Percentiles rank a stretch among this genome's conserved stretches.
Evolutionary conservation across 2,329 filamentous ascomycete species (phyloP).

Genomic region (Nectriaceae sp.): DNA sequence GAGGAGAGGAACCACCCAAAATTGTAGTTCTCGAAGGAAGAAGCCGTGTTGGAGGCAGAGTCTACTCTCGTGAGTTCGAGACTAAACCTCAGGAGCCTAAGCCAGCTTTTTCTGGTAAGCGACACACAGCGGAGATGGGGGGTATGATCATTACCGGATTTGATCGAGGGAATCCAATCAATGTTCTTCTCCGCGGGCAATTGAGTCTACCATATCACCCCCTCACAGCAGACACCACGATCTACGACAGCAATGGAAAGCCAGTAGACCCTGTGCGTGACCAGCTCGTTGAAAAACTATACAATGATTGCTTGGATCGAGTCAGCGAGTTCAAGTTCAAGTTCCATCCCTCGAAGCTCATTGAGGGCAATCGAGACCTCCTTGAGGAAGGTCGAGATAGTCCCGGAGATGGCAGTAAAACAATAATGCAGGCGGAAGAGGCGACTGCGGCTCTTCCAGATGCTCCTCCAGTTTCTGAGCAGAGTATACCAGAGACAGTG

Average conservation of each 20-base stretch:
- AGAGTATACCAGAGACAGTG: slow-evolving; percentile 53
- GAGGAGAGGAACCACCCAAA: slow-evolving; percentile 68
- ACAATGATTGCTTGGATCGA: slow-evolving; percentile 91
- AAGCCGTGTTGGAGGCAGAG: slow-evolving; percentile 83
- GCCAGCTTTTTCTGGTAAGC: slow-evolving; percentile 55
- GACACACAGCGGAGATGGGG: slow-evolving; percentile 91
- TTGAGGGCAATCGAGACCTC: slow-evolving; percentile 80
- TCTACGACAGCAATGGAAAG: slow-evolving; percentile 82
- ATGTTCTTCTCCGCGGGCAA: slow-evolving; percentile 87
- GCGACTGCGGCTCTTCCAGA: slow-evolving; percentile 62
- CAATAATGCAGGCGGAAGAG: slow-evolving; percentile 72
- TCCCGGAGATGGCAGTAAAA: slow-evolving; percentile 66
- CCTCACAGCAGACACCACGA: slow-evolving; percentile 76
- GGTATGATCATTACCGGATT: slow-evolving; percentile 99
- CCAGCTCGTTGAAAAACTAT: slow-evolving; percentile 83
- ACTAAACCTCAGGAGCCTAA: slow-evolving; percentile 56
- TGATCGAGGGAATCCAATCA: slow-evolving; percentile 90
- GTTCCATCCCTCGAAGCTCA: slow-evolving; percentile 65
- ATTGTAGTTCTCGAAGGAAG: slow-evolving; percentile 86
- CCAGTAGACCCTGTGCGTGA: slow-evolving; percentile 80
- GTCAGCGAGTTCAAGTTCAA: slow-evolving; percentile 90
- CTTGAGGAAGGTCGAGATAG: slow-evolving; percentile 84
- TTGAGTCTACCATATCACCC: slow-evolving; percentile 84
- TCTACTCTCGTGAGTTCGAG: slow-evolving; percentile 78
- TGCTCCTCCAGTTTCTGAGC: slow-evolving; percentile 55